Evolutionary conservation across 208 protist species (phyloP), one percentile per base, ranked within the genome.

Genomic region (Leishmania lainsoni): DNA sequence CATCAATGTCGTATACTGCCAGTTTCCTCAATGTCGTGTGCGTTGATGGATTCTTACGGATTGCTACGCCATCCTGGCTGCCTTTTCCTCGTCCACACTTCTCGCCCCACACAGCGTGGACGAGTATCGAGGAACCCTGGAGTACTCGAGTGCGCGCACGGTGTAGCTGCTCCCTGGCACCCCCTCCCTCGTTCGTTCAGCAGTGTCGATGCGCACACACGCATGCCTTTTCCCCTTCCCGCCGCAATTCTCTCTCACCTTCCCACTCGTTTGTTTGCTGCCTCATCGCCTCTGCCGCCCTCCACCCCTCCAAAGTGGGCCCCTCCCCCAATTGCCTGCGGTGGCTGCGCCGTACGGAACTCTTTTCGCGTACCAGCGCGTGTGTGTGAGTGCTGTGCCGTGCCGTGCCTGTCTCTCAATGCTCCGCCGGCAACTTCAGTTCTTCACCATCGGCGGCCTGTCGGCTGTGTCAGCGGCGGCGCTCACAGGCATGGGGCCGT

Each of bases 341-440:
- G 16, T 26, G 26, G 35, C 45, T 14, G 10, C 39, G 20, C 26
- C 8, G 8, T 52, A 52, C 68, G 14, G 68, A 26, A 35, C 22
- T 35, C 26, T 58, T 73, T 16, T 10, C 3, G 12, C 68, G 8
- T 10, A 3, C 9, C 22, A 26, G 39, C 26, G 45, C 45, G 68
- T 72, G 42, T 14, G 68, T 73, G 0, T 42, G 49, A 42, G 26
- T 29, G 54, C 14, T 16, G 63, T 69, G 63, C 0, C n/a, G n/a
- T 45, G 29, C 49, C 45, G n/a, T 73, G 68, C n/a, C n/a, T 76
- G 10, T 76, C 51, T 71, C 14, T 29, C 65, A 5, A 83, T 83
- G 80, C 80, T 78, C 17, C 81, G 73, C 29, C 77, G 81, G 1
- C 81, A 70, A 32, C 32, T 78, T 26, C 76, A 68, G 8, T 20